These are phyloP conservation scores for Perkinsus marinus DNA, from an alignment of 169 alveolate genomes.

Conservation along the genomic window DNA sequence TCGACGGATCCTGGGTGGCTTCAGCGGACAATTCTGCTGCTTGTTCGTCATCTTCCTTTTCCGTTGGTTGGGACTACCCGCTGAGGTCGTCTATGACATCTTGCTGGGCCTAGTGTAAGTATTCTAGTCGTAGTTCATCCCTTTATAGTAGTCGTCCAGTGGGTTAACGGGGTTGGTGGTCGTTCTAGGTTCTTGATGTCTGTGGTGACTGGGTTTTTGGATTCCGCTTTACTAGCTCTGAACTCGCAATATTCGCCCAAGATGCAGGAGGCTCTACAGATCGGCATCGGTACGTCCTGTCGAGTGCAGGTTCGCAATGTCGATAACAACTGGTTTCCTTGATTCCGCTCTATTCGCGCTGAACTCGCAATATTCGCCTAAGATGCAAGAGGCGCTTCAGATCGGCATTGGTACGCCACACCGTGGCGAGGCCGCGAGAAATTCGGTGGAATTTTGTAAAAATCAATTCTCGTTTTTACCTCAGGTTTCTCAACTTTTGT, in stretches of 20 bases:
- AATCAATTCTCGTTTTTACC: background rate
- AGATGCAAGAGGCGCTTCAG: background rate
- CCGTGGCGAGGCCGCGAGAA: no score
- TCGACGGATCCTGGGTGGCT: background rate
- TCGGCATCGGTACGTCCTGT: background rate
- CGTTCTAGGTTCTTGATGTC: background rate
- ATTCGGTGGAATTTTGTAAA: no score
- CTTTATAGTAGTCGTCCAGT: background rate
- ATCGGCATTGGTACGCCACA: no score
- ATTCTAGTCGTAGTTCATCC: background rate
- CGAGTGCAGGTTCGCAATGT: background rate
- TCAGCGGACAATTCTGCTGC: background rate
- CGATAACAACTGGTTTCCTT: background rate
- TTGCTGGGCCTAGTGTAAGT: background rate
- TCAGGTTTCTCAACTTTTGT: background rate
- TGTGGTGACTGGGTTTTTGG: background rate
- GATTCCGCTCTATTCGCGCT: background rate
- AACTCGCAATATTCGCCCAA: background rate
- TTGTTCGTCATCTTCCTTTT: background rate
- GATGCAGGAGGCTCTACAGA: background rate
- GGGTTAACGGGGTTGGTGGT: no score
- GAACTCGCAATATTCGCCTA: background rate
- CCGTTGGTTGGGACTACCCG: background rate
- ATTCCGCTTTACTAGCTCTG: background rate
- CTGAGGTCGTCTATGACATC: background rate